Evolutionary conservation across 2,329 filamentous ascomycete species (phyloP).

Genomic region (Leptosphaerulina australis): DNA sequence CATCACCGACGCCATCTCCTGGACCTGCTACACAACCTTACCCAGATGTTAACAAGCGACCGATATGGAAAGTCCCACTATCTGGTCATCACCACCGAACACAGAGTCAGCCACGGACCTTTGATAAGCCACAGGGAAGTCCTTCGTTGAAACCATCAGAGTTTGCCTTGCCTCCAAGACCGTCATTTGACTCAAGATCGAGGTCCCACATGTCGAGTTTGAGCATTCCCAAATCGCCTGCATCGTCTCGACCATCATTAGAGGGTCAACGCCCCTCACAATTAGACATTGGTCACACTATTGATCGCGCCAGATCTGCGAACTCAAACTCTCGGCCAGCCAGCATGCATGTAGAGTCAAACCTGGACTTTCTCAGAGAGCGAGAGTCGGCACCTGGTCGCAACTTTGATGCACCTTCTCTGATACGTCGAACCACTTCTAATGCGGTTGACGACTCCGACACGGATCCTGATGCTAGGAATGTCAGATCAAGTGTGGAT

Average conservation of each 20-base stretch:
- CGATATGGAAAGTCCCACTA: conserved; percentile 62
- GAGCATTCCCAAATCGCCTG: conserved; percentile 60
- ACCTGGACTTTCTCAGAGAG: conserved; percentile 81
- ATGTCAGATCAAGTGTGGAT: conserved; percentile 80
- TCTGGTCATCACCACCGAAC: conserved; percentile 52
- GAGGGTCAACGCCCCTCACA: conserved; percentile 71
- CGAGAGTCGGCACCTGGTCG: conserved; percentile 63
- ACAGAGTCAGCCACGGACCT: conserved; percentile 57
- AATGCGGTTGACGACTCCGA: conserved; percentile 45
- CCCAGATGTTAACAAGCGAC: conserved; percentile 50
- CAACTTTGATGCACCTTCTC: conserved; percentile 40
- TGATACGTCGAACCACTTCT: conserved; percentile 37
- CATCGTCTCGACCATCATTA: conserved; percentile 70
- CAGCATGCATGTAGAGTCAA: conserved; percentile 83
- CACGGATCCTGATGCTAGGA: conserved; percentile 62
- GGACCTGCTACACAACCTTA: conserved; percentile 38
- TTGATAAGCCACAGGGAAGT: conserved; percentile 45
- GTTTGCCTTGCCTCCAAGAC: conserved; percentile 48
- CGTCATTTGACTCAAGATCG: conserved; percentile 55
- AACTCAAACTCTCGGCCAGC: conserved; percentile 72
- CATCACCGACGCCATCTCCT: conserved; percentile 59
- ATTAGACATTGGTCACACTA: conserved; percentile 64
- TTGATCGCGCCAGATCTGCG: conserved; percentile 67
- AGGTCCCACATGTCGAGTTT: conserved; percentile 59
- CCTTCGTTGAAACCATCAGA: conserved; percentile 47